Evolutionary conservation across 2,329 filamentous ascomycete genomes (phyloP), one percentile per base, ranked within the genome.

Genomic region (Arachnopeziza araneosa): DNA sequence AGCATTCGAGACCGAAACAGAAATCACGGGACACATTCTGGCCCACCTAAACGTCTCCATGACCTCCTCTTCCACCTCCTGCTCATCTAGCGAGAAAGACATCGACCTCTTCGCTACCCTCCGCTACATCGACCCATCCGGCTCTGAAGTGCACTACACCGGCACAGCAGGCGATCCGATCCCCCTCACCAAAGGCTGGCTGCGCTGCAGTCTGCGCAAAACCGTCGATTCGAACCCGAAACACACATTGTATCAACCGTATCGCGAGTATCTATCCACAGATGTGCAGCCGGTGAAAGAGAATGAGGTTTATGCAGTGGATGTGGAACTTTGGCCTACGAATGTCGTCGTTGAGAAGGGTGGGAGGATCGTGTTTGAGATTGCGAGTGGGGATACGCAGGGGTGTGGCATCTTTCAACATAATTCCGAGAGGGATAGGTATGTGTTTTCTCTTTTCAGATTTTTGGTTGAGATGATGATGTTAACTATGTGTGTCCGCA

Each of bases 21-120:
- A 90, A 68, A 83, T 91, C 57, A 90, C 88, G 0, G 88, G 88
- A 0, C 85, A 90, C 67, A 75, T 89, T 26, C 76, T 83, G 0
- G 85, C 85, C 0, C 86, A 84, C 64, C 75, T 91, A 3, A 83
- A 85, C 61, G 81, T 89, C 0, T 88, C 86, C 0, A 44, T 44
- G 12, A 44, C 36, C 2, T 73, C 87, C 2, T 85, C 81, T 5
- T 61, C 63, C 1, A 49, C 62, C 4, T 0, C 74, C 86, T 64
- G 19, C 83, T 77, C 71, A 82, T 55, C 54, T 14, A 48, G 30
- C n/a, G 12, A 17, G 22, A 68, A 65, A 30, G 85, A 88, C 57
- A 86, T 88, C 30, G 84, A 88, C 64, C 70, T 88, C 3, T 88
- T 88, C 67, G 68, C 88, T 17, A 87, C 85, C 0, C 74, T 88